These are phyloP conservation scores for Antrodiella citrinella DNA, from an alignment of 768 basidiomycete species.

Conservation along the genomic window DNA sequence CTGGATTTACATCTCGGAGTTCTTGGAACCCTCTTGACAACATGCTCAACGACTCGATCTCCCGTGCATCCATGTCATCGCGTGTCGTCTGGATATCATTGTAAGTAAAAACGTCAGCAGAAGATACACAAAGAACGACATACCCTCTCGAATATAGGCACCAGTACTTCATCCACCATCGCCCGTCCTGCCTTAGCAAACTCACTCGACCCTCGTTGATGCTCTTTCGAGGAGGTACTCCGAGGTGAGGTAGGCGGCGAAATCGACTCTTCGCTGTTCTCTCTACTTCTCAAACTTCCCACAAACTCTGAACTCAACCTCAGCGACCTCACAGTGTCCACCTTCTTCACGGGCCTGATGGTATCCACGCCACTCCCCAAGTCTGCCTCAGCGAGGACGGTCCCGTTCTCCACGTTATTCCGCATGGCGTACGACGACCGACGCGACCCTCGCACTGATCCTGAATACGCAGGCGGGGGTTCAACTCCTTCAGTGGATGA, in stretches of 20 bases:
- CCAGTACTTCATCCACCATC: conserved; percentile 77
- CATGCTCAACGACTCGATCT: conserved; percentile 86
- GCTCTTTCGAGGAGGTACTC: conserved; percentile 27
- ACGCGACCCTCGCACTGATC: conserved; percentile 52
- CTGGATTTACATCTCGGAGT: conserved; percentile 73
- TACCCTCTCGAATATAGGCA: conserved; percentile 74
- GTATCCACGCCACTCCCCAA: conserved; percentile 85
- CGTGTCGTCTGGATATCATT: conserved; percentile 44
- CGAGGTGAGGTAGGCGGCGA: conserved; percentile 42
- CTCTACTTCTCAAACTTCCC: conserved; percentile 56
- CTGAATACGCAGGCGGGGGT: conserved; percentile 66
- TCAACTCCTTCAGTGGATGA: conserved; percentile 36
- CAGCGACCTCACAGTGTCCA: conserved; percentile 72
- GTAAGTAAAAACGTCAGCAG: background rate
- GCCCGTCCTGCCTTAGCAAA: conserved; percentile 52
- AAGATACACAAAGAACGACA: conserved; percentile 16
- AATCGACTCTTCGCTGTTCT: conserved; percentile 29
- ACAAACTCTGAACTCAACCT: conserved; percentile 75
- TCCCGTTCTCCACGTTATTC: conserved; percentile 57
- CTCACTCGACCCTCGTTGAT: conserved; percentile 48
- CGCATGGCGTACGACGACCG: conserved; percentile 79
- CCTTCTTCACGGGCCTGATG: conserved; percentile 88
- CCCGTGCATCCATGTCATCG: conserved; percentile 82
- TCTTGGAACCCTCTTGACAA: conserved; percentile 85
- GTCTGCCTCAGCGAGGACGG: conserved; percentile 72